Evolutionary conservation across 2,329 filamentous ascomycete species (phyloP).

Genomic region (Tolypocladium inflatum): DNA sequence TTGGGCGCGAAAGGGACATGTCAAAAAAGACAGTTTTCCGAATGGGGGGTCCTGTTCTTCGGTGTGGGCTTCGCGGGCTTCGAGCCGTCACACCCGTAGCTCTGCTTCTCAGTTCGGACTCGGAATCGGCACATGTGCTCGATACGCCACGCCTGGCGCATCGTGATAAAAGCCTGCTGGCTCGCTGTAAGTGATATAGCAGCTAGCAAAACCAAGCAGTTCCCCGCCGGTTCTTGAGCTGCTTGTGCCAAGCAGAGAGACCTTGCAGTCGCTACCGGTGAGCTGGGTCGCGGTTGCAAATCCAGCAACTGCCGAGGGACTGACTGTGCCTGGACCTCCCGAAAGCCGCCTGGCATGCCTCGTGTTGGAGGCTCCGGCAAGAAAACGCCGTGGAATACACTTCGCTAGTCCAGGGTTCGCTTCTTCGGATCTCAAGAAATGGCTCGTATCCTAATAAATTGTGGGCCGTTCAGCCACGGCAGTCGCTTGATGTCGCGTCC

Average conservation of each 20-base stretch:
- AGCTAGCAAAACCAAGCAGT: neutral
- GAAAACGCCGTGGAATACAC: neutral
- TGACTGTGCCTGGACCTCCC: neutral
- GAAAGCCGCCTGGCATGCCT: neutral
- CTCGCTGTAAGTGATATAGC: neutral
- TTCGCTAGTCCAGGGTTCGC: neutral
- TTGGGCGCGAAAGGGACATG: neutral
- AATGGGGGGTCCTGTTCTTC: neutral
- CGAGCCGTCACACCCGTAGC: neutral
- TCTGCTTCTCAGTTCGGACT: neutral
- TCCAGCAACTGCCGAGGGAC: neutral
- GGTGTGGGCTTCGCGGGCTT: neutral
- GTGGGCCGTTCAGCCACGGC: neutral
- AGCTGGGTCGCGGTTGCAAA: neutral
- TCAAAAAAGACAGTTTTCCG: neutral
- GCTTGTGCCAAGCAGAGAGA: neutral
- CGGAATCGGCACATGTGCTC: neutral
- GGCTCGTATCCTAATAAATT: neutral
- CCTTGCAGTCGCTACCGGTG: neutral
- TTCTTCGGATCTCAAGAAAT: neutral
- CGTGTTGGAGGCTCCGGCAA: neutral
- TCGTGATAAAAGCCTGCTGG: neutral
- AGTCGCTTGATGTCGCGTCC: neutral
- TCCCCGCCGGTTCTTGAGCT: neutral
- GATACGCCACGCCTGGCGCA: too few relatives aligned